Evolutionary conservation across 2,329 filamentous ascomycete genomes (phyloP), one percentile per base, ranked within the genome.

Genomic region (Colletotrichum sp.): DNA sequence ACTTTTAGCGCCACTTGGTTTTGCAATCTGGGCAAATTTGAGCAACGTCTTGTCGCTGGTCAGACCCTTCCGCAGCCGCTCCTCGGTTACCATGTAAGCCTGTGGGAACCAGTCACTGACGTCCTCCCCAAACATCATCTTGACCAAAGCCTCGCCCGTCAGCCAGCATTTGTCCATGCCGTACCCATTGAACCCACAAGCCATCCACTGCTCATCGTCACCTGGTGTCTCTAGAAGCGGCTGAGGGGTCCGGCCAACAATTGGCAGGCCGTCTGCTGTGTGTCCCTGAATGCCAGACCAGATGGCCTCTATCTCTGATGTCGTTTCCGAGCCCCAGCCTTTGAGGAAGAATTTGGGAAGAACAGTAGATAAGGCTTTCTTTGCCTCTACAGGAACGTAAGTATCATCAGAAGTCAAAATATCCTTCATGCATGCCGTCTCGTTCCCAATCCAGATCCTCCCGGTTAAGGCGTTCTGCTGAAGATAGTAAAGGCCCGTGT

Each of bases 91-190:
- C n/a, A 79, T 26, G 65, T 78, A 80, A 7, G 67, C 74, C 10
- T 77, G 77, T 1, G 78, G 79, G 43, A 80, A 70, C 63, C 78
- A 83, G 7, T 55, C 77, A 3, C 67, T 75, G 6, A 79, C 81
- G 0, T 76, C 79, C 15, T 80, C 77, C 0, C 78, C 79, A 2
- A 81, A 64, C 7, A 82, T 72, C 79, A 81, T 81, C 7, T 78
- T 79, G 0, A 77, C 80, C 48, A 83, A n/a, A 6, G 75, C 77
- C 66, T 78, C 76, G 30, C 75, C 78, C 5, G 64, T 72, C 2
- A 80, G 52, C 74, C 72, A 79, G 59, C 78, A 76, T 15, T 79
- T 79, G 67, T 76, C 76, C 79, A 80, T 80, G 3, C 79, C 78
- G 32, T 79, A 78, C 2, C 77, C 77, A 7, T 79, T 75, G n/a